phyloP scores from a whole-genome alignment of 345 rosid species.

The Eucalyptus cloeziana region DNA sequence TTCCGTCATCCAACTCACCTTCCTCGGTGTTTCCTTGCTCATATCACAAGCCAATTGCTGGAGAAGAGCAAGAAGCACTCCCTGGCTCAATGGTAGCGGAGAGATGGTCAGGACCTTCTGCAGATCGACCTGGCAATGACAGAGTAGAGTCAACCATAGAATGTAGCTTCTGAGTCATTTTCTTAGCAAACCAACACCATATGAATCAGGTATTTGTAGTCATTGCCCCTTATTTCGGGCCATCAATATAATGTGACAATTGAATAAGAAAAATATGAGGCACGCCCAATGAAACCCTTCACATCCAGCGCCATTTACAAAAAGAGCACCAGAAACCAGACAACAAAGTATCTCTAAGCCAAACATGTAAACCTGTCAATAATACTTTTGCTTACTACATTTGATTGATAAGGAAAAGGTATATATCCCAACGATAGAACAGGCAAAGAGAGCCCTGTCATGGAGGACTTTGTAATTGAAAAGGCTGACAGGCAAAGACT shows the following conservation, averaged over 20 bases:
- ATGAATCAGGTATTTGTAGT: not conserved
- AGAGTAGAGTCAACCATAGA: not conserved
- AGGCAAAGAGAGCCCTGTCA: not conserved
- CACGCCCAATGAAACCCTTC: not conserved
- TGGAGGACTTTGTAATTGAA: not conserved
- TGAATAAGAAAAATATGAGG: not conserved
- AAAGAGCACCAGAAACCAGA: not conserved
- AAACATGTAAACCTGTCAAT: not conserved
- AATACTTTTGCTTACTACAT: not conserved
- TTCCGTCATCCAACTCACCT: conserved; percentile 62
- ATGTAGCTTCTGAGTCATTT: not conserved
- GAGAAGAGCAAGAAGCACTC: conserved; percentile 65
- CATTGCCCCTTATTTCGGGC: not conserved
- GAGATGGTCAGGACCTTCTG: conserved; percentile 22
- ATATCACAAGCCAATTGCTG: conserved; percentile 69
- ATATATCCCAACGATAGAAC: not conserved
- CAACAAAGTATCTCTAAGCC: not conserved
- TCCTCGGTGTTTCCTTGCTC: conserved; percentile 32
- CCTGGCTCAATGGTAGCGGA: conserved; percentile 55
- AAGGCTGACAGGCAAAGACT: not conserved
- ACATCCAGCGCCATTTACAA: not conserved
- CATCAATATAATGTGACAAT: not conserved
- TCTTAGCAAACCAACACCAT: not conserved
- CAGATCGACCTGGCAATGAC: conserved; percentile 41
- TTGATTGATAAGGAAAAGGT: not conserved